phyloP scores from a whole-genome alignment of 2,329 filamentous ascomycete species.

The Periconia sp. region DNA sequence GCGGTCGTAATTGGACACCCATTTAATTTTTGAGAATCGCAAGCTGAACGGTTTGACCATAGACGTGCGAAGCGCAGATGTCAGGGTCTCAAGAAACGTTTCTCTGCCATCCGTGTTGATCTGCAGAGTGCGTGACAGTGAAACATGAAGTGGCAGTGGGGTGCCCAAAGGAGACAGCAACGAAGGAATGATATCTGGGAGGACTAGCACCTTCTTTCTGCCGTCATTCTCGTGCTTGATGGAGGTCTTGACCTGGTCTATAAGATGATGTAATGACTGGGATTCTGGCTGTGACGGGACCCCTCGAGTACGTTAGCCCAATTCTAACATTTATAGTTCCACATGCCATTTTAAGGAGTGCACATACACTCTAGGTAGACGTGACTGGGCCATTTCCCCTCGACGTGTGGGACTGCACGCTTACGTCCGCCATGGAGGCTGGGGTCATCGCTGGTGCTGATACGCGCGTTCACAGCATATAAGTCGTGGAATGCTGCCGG shows the following conservation, averaged over 20 bases:
- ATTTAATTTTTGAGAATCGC: slow-evolving; percentile 54
- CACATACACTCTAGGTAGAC: slow-evolving; percentile 87
- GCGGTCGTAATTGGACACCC: slow-evolving; percentile 67
- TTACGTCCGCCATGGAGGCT: slow-evolving; percentile 82
- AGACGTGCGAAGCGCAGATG: slow-evolving; percentile 44
- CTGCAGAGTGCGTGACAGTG: slow-evolving; percentile 78
- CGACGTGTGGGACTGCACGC: slow-evolving; percentile 78
- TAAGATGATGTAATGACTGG: slow-evolving; percentile 28
- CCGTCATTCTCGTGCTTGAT: slow-evolving; percentile 20
- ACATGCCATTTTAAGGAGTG: neutral
- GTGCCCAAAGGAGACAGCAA: slow-evolving; percentile 76
- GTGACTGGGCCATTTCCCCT: slow-evolving; percentile 91
- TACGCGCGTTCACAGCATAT: slow-evolving; percentile 79
- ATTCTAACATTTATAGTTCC: slow-evolving; percentile 17
- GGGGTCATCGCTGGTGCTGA: slow-evolving; percentile 79
- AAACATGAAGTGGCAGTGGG: slow-evolving; percentile 83
- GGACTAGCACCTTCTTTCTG: slow-evolving; percentile 22
- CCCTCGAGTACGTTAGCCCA: slow-evolving; percentile 40
- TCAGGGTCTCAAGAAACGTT: slow-evolving; percentile 63
- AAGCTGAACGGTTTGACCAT: slow-evolving; percentile 56
- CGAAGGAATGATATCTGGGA: slow-evolving; percentile 62
- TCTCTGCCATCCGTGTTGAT: slow-evolving; percentile 74
- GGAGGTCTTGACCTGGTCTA: slow-evolving; percentile 25
- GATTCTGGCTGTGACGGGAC: slow-evolving; percentile 40
- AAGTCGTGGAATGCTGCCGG: slow-evolving; percentile 83